Base-by-base conservation (phyloP, 129 eudicot species). In the Kitagawia praeruptora region DNA sequence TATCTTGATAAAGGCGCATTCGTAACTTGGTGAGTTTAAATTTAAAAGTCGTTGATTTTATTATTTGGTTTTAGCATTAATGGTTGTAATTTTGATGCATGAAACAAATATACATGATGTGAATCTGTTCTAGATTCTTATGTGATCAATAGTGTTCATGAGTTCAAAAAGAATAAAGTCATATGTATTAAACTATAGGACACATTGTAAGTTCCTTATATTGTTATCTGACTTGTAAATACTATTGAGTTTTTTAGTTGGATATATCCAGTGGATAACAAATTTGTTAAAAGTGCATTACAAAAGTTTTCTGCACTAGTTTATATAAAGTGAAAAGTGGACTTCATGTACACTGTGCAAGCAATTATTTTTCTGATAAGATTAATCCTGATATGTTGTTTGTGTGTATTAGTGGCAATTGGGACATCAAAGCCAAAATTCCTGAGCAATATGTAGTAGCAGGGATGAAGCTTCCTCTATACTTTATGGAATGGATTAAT, bases 401-500 rank as follows among this genome's bases (percentile, higher is more conserved):
- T 54, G 69, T 81, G 7, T 54, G 82, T 23, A 70, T 41, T 56
- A 92, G 97, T 70, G 98, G 98, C 80, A 95, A 95, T 82, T 95
- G 98, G 98, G 98, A 92, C 80, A 79, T 95, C 84, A 90, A 90
- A 79, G 92, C 98, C 23, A 92, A 95, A 89, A 82, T 95, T 45
- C 97, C 96, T 67, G 87, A 92, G 81, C 97, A 95, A 72, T 95
- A 93, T 77, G 61, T 75, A 77, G 93, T 92, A 74, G 69, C 92
- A 58, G 76, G 86, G 74, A 88, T 90, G 92, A 82, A 83, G 81
- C 87, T 90, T 70, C 98, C 98, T 46, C 78, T 87, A 19, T 95
- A 95, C 76, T 90, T 95, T 79, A 88, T 85, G 98, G 92, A 95
- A 76, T 95, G 98, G 98, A 92, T 95, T 81, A 95, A 95, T 87